Evolutionary conservation across 768 basidiomycete species (phyloP), one percentile per base, ranked within the genome.

Genomic region (Naganishia randhawae): DNA sequence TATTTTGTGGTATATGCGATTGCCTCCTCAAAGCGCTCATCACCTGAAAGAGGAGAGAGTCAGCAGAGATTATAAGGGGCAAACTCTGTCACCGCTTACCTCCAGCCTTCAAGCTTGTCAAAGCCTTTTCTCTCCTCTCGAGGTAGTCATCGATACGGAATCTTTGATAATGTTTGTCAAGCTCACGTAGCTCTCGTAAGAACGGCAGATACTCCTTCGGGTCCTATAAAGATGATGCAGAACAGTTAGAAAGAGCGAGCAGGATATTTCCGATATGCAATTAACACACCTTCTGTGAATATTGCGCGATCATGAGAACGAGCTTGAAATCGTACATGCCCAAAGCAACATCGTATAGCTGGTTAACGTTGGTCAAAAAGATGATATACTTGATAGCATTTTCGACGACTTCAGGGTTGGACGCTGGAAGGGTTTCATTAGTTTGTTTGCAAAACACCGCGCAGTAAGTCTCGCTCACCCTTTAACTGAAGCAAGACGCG

Each of bases 261-360:
- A 54, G 54, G 29, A 11, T 5, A 9, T 37, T 19, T 22, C 9
- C 3, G 1, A 19, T 9, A 29, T 29, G 0, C 8, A 19, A 3
- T n/a, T 1, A 0, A 72, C 77, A 25, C 39, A 92, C 94, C 85
- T 95, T 96, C 78, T 98, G 94, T 53, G 95, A 90, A 75, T 96
- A 89, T 76, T 98, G 96, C 0, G 96, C 94, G 48, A 99, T 86
- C 88, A 98, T 88, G 27, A 98, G 82, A 8, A 97, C 95, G 19
- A 99, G 83, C 32, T 90, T 88, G 82, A 98, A 98, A 80, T 99
- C 93, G 76, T 99, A 99, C 93, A 98, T 98, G 22, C 96, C 96
- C 35, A 99, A 84, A 1, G 96, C 96, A 13, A 90, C 89, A 77
- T 98, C 88, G 81, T 95, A 98, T 4, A 99, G 84, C 51, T 84